A percentile compares a stretch with the other conserved stretches of the same genome.
Evolutionary conservation across 2,329 filamentous ascomycete genomes (phyloP).

Genomic region (Kalaharituber pfeilii): DNA sequence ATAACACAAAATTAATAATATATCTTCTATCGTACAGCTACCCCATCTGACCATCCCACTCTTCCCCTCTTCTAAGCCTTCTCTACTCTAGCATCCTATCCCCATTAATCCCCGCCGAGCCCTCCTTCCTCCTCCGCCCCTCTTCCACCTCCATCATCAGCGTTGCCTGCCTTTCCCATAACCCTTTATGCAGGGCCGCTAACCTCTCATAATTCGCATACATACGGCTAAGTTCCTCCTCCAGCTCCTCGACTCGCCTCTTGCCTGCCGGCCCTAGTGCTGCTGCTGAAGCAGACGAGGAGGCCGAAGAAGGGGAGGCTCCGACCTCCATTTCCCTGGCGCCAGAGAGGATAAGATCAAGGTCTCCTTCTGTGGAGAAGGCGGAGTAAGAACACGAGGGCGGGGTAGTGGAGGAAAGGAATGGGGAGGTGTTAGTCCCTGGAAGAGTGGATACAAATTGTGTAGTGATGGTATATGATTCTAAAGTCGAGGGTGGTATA

Average conservation of each 20-base stretch:
- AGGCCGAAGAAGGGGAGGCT: too few species aligned
- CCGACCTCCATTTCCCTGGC: slow-evolving; percentile 13
- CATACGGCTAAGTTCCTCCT: slow-evolving; percentile 18
- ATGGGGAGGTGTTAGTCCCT: slow-evolving; percentile 11
- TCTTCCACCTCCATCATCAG: slow-evolving; percentile 16
- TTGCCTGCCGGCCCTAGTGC: slow-evolving; percentile 4
- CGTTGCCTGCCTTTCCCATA: slow-evolving; percentile 20
- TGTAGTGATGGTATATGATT: slow-evolving; percentile 10
- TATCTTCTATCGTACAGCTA: not conserved
- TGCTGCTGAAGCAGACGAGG: slow-evolving; percentile 9
- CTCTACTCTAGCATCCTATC: not conserved
- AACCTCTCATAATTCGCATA: slow-evolving; percentile 21
- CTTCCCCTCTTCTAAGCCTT: not conserved
- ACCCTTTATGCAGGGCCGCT: slow-evolving; percentile 19
- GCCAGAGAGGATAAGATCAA: slow-evolving; percentile 13
- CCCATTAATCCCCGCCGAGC: not conserved
- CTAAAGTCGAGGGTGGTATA: slow-evolving; percentile 13
- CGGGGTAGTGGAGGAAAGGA: not conserved
- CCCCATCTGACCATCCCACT: not conserved
- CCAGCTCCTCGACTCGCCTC: slow-evolving; percentile 10
- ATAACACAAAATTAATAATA: not conserved
- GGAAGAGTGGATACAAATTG: slow-evolving; percentile 9
- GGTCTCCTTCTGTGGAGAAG: slow-evolving; percentile 17
- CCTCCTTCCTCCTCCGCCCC: slow-evolving; percentile 6
- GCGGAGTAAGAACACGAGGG: slow-evolving; percentile 7